A percentile compares a stretch with the other conserved stretches of the same genome.
Conservation (phyloP, 306 rosid genomes). For the Hippophae rhamnoides region DNA sequence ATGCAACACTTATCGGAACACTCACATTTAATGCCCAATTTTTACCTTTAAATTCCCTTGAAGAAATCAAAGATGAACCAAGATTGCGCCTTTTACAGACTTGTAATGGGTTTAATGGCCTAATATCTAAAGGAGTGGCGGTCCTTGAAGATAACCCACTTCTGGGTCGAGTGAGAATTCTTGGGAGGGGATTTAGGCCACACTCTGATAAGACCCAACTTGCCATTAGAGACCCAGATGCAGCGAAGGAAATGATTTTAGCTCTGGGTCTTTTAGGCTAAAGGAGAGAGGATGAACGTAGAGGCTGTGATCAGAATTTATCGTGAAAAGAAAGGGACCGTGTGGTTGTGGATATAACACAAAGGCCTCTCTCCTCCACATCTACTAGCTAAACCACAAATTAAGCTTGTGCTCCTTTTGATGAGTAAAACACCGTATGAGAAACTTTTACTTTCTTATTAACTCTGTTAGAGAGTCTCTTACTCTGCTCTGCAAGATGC, state of each 20-base stretch:
- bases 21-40: conserved; percentile 71
- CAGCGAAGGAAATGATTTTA: conserved; percentile 1
- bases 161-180: conserved; percentile 39
- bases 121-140: conserved; percentile 23
- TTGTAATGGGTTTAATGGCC: conserved; percentile 21
- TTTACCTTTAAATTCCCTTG: conserved; percentile 24
- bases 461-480: neutral
- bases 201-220: conserved; percentile 83
- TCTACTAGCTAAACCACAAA: conserved; percentile 16
- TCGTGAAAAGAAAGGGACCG: neutral
- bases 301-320: conserved; percentile 1
- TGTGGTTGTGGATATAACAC: conserved; percentile 20
- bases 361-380: conserved; percentile 24
- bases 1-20: conserved; percentile 44
- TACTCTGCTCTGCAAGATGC: neutral
- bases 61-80: conserved; percentile 18
- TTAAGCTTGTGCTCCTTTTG: conserved; percentile 14
- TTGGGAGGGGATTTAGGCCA: conserved; percentile 63
- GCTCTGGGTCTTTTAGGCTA: conserved; percentile 7
- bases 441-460: neutral
- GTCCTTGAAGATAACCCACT: conserved; percentile 22
- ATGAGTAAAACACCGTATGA: neutral
- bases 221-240: conserved; percentile 60
- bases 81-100: conserved; percentile 8
- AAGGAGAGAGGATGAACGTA: neutral